A percentile compares a stretch with the other conserved stretches of the same genome.
These are phyloP conservation scores for Neoboletus brunneissimus DNA, from an alignment of 768 basidiomycete genomes.

Conservation along the genomic window DNA sequence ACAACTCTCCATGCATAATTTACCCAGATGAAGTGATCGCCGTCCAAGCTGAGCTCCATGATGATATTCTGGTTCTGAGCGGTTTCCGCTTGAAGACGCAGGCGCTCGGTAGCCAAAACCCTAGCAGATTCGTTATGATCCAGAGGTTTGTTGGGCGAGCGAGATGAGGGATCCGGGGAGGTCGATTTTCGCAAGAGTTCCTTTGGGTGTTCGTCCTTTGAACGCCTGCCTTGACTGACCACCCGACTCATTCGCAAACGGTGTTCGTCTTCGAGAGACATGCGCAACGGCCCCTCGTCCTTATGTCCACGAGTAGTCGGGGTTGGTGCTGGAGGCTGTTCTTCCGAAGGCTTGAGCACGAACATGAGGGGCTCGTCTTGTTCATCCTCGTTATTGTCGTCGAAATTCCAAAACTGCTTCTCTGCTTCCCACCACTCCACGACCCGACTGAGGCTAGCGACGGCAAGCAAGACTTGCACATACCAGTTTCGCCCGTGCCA, in stretches of 20 bases:
- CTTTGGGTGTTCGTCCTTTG: slow-evolving; percentile 58
- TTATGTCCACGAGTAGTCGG: slow-evolving; percentile 38
- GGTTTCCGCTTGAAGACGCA: slow-evolving; percentile 88
- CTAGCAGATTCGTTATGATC: slow-evolving; percentile 74
- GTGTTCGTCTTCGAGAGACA: slow-evolving; percentile 32
- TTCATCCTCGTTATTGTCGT: slow-evolving; percentile 86
- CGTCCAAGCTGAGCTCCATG: slow-evolving; percentile 90
- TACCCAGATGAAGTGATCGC: slow-evolving; percentile 92
- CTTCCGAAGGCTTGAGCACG: slow-evolving; percentile 86
- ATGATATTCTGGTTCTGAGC: slow-evolving; percentile 96
- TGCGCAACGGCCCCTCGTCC: slow-evolving; percentile 38
- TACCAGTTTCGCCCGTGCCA: slow-evolving; percentile 99
- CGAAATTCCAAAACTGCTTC: slow-evolving; percentile 99
- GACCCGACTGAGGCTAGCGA: slow-evolving; percentile 93
- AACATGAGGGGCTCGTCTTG: slow-evolving; percentile 90
- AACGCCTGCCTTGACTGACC: slow-evolving; percentile 49
- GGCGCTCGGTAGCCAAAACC: slow-evolving; percentile 82
- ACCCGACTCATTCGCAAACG: slow-evolving; percentile 49
- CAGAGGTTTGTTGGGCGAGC: slow-evolving; percentile 44
- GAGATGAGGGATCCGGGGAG: slow-evolving; percentile 36
- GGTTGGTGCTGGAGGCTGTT: slow-evolving; percentile 41
- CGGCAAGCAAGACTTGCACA: slow-evolving; percentile 91
- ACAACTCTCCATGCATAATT: slow-evolving; percentile 95
- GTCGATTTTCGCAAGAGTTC: slow-evolving; percentile 40
- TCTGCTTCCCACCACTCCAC: slow-evolving; percentile 99